These are phyloP conservation scores for Hypoxylon rubiginosum DNA, from an alignment of 2,329 filamentous ascomycete genomes.

Conservation along the genomic window DNA sequence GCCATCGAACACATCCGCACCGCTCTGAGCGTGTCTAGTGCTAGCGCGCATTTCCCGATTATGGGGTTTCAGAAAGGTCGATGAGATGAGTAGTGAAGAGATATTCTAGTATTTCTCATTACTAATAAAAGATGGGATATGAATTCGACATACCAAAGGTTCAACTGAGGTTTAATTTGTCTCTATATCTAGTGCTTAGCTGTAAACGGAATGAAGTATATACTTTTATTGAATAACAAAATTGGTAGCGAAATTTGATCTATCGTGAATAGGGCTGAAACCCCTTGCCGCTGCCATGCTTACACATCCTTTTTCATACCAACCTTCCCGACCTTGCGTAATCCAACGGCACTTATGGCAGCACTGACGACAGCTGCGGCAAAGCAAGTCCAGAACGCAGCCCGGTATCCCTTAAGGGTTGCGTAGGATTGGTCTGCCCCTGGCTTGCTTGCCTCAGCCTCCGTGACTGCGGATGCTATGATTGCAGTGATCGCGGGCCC, in stretches of 20 bases:
- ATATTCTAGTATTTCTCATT: too few species aligned
- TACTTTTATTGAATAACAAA: too few species aligned
- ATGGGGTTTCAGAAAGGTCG: not conserved
- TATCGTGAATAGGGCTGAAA: too few species aligned
- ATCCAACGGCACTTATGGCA: constrained; percentile 1
- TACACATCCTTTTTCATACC: constrained; percentile 14
- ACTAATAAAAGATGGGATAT: too few species aligned
- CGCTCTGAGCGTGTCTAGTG: constrained; percentile 26
- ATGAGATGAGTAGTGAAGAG: not conserved
- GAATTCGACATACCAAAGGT: too few species aligned
- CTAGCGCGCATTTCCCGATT: not conserved
- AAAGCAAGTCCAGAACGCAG: constrained; percentile 20
- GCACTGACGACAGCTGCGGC: not conserved
- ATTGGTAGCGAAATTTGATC: too few species aligned
- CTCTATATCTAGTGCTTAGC: too few species aligned
- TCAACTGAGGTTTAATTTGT: too few species aligned
- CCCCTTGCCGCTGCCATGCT: not conserved
- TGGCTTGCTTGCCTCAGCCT: not conserved
- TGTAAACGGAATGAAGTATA: too few species aligned
- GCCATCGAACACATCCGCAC: constrained; percentile 28
- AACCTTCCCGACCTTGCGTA: constrained; percentile 14
- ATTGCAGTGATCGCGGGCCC: constrained; percentile 18
- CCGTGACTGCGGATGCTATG: constrained; percentile 15
- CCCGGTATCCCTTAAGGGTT: constrained; percentile 4
- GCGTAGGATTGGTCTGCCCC: not conserved